A percentile compares a stretch with the other conserved stretches of the same genome.
Evolutionary conservation across 352 stramenopile genomes (phyloP).

Genomic region (Phytophthora parvispora): DNA sequence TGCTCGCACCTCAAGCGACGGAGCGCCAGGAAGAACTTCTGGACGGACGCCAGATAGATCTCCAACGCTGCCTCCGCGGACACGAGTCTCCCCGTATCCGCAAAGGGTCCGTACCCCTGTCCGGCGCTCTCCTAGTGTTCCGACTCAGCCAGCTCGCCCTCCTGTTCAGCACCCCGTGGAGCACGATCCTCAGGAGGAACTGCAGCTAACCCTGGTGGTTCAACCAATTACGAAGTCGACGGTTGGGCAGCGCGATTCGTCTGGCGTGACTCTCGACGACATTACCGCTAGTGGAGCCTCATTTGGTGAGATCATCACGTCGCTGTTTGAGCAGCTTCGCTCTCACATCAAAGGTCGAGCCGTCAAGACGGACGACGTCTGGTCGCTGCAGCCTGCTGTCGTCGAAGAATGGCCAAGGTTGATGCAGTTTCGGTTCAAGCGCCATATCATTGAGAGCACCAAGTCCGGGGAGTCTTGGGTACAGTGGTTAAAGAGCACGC

Average conservation of each 20-base stretch:
- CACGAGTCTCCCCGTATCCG: background rate
- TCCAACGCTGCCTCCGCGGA: background rate
- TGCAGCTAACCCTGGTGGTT: background rate
- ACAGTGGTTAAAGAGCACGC: slow-evolving; percentile 8
- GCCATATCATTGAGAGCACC: background rate
- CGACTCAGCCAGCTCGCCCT: background rate
- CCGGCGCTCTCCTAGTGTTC: background rate
- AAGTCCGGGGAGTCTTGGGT: slow-evolving; percentile 13
- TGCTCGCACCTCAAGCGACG: background rate
- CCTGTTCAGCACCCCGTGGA: background rate
- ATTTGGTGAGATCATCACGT: slow-evolving; percentile 7
- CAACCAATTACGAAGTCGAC: slow-evolving; percentile 19
- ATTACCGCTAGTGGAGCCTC: slow-evolving; percentile 2
- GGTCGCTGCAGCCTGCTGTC: background rate
- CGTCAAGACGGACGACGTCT: slow-evolving; percentile 16
- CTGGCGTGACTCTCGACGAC: slow-evolving; percentile 8
- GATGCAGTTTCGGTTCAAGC: slow-evolving; percentile 29
- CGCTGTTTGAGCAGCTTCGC: slow-evolving; percentile 3
- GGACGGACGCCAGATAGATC: background rate
- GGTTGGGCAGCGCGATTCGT: slow-evolving; percentile 16
- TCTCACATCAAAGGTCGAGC: background rate
- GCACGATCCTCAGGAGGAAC: background rate
- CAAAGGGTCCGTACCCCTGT: background rate
- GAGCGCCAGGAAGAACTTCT: background rate
- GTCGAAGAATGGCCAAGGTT: slow-evolving; percentile 2